Percentiles rank a stretch among this genome's conserved stretches.
phyloP scores from a whole-genome alignment of 73 alveolate species.

The Paramecium caudatum region DNA sequence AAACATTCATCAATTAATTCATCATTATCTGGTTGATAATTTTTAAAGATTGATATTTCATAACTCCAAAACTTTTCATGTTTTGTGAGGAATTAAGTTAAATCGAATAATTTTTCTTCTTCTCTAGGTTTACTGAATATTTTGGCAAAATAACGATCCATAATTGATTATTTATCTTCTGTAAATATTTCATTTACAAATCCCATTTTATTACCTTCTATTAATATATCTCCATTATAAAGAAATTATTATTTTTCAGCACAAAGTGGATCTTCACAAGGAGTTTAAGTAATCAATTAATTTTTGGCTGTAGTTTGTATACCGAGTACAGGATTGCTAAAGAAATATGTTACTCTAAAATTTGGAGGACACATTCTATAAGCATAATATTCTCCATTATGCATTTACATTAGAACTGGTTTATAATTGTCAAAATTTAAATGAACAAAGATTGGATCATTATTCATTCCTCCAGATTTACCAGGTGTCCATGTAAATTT shows the following conservation, averaged over 20 bases:
- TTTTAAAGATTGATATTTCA: conserved; percentile 83
- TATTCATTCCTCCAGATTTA: conserved; percentile 47
- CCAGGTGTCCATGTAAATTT: conserved; percentile 72
- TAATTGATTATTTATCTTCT: conserved; percentile 34
- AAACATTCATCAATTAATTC: conserved; percentile 87
- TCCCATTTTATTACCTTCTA: conserved; percentile 59
- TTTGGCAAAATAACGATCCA: conserved; percentile 56
- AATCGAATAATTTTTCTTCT: conserved; percentile 68
- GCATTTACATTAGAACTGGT: conserved; percentile 55
- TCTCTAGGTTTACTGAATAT: conserved; percentile 71
- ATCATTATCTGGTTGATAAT: conserved; percentile 81
- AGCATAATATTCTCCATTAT: conserved; percentile 59
- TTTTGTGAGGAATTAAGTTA: conserved; percentile 29
- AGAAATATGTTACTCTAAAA: conserved; percentile 48
- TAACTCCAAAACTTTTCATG: conserved; percentile 60
- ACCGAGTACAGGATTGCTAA: conserved; percentile 69
- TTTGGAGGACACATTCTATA: conserved; percentile 77
- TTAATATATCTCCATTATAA: conserved; percentile 63
- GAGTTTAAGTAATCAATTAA: conserved; percentile 46
- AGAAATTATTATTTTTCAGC: conserved; percentile 24
- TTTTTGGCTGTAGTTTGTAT: conserved; percentile 44
- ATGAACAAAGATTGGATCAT: conserved; percentile 73
- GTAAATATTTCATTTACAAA: conserved; percentile 56
- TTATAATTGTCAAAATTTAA: conserved; percentile 65
- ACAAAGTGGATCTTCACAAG: neutral